Percentiles rank a stretch among this genome's conserved stretches.
phyloP scores from a whole-genome alignment of 371 early-diverging fungal genomes.

The Syncephalastrum contaminatum region DNA sequence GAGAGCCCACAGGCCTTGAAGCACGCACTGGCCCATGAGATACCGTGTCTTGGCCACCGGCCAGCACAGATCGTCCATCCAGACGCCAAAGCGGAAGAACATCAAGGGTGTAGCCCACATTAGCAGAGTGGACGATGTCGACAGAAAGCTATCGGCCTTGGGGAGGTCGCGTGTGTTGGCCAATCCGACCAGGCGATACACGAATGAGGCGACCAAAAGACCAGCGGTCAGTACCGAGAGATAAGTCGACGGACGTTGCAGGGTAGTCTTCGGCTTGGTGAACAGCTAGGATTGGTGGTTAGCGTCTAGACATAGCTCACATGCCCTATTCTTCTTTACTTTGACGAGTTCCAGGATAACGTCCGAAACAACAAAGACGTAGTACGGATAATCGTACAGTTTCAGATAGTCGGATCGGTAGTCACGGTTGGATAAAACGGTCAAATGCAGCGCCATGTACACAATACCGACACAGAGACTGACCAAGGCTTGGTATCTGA shows the following conservation, averaged over 20 bases:
- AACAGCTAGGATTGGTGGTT: too few relatives aligned
- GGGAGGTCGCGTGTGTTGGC: conserved; percentile 13
- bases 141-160: conserved; percentile 11
- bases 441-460: conserved; percentile 36
- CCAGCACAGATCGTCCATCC: conserved; percentile 31
- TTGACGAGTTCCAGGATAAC: conserved; percentile 25
- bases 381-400: conserved; percentile 40
- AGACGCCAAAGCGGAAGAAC: conserved; percentile 33
- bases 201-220: conserved; percentile 21
- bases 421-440: conserved; percentile 29
- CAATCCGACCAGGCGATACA: conserved; percentile 25
- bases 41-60: conserved; percentile 24
- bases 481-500: conserved; percentile 33
- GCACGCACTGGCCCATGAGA: conserved; percentile 29
- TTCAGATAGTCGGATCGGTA: conserved; percentile 24
- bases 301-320: too few relatives aligned
- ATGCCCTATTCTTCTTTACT: conserved; percentile 2
- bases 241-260: conserved; percentile 25
- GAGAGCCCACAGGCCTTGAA: conserved; percentile 32
- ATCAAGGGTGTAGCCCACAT: conserved; percentile 39
- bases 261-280: too few relatives aligned
- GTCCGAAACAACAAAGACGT: conserved; percentile 36
- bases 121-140: conserved; percentile 21
- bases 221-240: conserved; percentile 19
- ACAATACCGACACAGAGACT: conserved; percentile 20